Base-by-base conservation (phyloP, 805 yeast species). In the Saccharomyces jurei region DNA sequence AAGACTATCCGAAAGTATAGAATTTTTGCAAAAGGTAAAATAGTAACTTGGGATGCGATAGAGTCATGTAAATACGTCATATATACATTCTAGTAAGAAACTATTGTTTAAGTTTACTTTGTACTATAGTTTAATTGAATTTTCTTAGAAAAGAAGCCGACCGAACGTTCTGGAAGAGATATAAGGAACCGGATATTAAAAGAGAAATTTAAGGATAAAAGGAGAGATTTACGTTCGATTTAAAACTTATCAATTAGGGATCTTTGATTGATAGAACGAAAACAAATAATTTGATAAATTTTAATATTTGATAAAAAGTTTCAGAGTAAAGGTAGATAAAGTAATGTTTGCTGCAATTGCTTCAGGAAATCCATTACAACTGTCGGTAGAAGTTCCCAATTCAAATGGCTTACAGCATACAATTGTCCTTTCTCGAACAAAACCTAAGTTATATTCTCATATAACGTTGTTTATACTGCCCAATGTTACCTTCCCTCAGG, bases 391-490 rank as follows among this genome's bases (percentile, higher is more conserved):
- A 54, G 71, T 70, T 0, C 71, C 74, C n/a, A 64, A 68, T 49
- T 70, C 74, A 0, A 69, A 65, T 60, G 72, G 73, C 1, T 55
- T 69, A 32, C 73, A 70, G 52, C 73, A 70, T 52, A 69, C 74
- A 3, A 61, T 70, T 10, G 67, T 68, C 1, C 55, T 70, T 41
- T 64, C 72, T 0, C 68, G 73, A 2, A 65, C 72, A 4, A 68
- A 67, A 53, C 71, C 73, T 10, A 68, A 68, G 31, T 63, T 66
- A 4, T 66, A 69, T 47, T 86, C 90, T 48, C 96, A 89, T 67
- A 77, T 94, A 44, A 87, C 96, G 0, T 74, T 94, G 3, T 94
- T 94, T 67, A 72, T 91, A 50, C 77, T 94, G 1, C 99, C 99
- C 0, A 88, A 89, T 58, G 80, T 87, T 3, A 82, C 80, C 44